Evolutionary conservation across 495 filamentous ascomycete species (phyloP).

Genomic region (Glonium stellatum): DNA sequence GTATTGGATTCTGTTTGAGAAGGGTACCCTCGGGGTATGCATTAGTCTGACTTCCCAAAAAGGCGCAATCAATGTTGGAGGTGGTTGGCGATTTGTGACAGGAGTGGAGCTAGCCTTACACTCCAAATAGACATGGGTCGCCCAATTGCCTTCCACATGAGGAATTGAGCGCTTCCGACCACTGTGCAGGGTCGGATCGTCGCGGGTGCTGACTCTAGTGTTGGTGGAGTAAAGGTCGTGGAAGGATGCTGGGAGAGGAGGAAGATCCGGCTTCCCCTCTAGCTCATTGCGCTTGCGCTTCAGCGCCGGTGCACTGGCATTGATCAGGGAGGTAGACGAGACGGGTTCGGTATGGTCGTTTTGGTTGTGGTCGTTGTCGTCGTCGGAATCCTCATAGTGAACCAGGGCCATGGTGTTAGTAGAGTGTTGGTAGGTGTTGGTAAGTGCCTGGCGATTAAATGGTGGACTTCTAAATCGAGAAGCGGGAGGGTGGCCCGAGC

Average conservation of each 20-base stretch:
- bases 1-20: conserved; percentile 46
- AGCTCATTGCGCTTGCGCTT: conserved; percentile 35
- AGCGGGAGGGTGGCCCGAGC: not conserved
- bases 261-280: conserved; percentile 43
- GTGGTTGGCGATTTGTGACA: not conserved
- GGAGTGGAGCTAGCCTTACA: conserved; percentile 52
- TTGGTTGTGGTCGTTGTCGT: conserved; percentile 32
- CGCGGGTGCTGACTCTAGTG: conserved; percentile 62
- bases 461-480: not conserved
- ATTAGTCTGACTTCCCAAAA: conserved; percentile 31
- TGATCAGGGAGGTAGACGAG: not conserved
- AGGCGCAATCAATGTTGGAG: not conserved
- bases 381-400: conserved; percentile 67
- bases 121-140: conserved; percentile 86
- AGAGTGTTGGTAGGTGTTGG: not conserved
- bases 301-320: not conserved
- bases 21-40: conserved; percentile 58
- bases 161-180: conserved; percentile 75
- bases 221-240: conserved; percentile 84
- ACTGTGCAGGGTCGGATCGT: conserved; percentile 78
- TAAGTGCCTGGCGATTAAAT: not conserved
- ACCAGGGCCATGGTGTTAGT: conserved; percentile 59
- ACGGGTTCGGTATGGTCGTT: not conserved
- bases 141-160: conserved; percentile 86
- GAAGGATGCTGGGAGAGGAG: conserved; percentile 76